A percentile compares a stretch with the other conserved stretches of the same genome.
Evolutionary conservation across 139 green algal species (phyloP).

Genomic region (Haematococcus sp.): DNA sequence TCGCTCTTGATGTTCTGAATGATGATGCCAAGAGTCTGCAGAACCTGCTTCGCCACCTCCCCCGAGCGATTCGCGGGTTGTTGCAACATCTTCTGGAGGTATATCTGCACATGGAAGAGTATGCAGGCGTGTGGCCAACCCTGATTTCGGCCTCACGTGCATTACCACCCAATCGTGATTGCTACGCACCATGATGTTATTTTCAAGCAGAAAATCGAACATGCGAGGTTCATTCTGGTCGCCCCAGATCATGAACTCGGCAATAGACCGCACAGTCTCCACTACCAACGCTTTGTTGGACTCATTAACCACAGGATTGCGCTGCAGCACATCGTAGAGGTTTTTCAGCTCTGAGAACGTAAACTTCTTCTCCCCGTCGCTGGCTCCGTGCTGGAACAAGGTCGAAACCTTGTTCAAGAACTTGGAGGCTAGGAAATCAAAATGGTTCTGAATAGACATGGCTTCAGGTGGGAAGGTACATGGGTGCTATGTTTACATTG

Average conservation of each 20-base stretch:
- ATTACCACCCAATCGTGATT: too few relatives aligned
- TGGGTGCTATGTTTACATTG: too few relatives aligned
- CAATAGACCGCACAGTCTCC: slow-evolving; percentile 87
- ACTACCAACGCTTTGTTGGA: slow-evolving; percentile 69
- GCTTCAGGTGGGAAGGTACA: too few relatives aligned
- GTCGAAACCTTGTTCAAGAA: too few relatives aligned
- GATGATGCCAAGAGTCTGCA: slow-evolving; percentile 93
- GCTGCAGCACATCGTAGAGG: slow-evolving; percentile 53
- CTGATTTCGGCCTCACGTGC: too few relatives aligned
- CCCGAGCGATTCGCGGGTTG: slow-evolving; percentile 72
- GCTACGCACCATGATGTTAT: slow-evolving; percentile 74
- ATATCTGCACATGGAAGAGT: background rate
- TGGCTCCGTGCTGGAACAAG: background rate
- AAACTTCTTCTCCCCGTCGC: slow-evolving; percentile 26
- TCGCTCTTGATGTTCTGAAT: slow-evolving; percentile 94
- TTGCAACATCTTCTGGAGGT: slow-evolving; percentile 65
- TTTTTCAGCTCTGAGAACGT: slow-evolving; percentile 61
- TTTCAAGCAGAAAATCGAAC: slow-evolving; percentile 96
- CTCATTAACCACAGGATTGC: slow-evolving; percentile 52
- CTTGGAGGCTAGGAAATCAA: too few relatives aligned
- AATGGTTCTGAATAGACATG: too few relatives aligned
- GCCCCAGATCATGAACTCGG: slow-evolving; percentile 98
- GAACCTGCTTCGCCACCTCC: slow-evolving; percentile 78
- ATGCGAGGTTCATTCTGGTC: slow-evolving; percentile 94
- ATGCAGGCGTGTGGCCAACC: too few relatives aligned